Evolutionary conservation across 129 eudicot genomes (phyloP).

Genomic region (Mikania micrantha): DNA sequence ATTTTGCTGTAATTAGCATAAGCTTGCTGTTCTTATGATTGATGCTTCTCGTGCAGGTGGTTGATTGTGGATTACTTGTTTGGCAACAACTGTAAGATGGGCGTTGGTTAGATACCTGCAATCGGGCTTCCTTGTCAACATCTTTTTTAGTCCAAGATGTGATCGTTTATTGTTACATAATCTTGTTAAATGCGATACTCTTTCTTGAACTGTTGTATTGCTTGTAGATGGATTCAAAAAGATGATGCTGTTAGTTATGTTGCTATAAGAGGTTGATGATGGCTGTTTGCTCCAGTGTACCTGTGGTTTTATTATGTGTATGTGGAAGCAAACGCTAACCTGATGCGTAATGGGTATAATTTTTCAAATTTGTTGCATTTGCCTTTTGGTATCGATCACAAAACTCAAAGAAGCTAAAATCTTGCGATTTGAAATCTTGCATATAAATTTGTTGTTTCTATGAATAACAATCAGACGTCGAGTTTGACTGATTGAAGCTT

Average conservation of each 20-base stretch:
- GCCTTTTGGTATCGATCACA: no score
- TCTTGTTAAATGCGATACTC: background rate
- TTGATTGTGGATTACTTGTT: constrained; percentile 21
- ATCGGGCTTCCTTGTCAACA: constrained; percentile 13
- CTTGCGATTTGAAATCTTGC: no score
- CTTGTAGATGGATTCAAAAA: constrained; percentile 11
- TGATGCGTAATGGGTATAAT: constrained; percentile 17
- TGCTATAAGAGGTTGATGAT: background rate
- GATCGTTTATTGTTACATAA: constrained; percentile 23
- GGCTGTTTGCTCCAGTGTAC: constrained; percentile 22
- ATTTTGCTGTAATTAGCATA: background rate
- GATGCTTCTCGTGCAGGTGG: constrained; percentile 16
- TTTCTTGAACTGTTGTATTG: constrained; percentile 10
- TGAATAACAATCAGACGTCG: no score
- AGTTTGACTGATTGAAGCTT: no score
- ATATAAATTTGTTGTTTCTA: no score
- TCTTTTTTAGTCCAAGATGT: constrained; percentile 8
- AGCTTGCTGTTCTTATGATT: background rate
- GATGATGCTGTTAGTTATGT: background rate
- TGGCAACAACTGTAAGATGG: constrained; percentile 20
- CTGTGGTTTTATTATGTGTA: constrained; percentile 18
- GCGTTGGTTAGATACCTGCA: constrained; percentile 3
- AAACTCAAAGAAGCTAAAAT: no score
- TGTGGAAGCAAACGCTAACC: constrained; percentile 14
- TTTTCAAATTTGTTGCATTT: no score